phyloP scores from a whole-genome alignment of 495 filamentous ascomycete species.

The Margaritispora aquatica region DNA sequence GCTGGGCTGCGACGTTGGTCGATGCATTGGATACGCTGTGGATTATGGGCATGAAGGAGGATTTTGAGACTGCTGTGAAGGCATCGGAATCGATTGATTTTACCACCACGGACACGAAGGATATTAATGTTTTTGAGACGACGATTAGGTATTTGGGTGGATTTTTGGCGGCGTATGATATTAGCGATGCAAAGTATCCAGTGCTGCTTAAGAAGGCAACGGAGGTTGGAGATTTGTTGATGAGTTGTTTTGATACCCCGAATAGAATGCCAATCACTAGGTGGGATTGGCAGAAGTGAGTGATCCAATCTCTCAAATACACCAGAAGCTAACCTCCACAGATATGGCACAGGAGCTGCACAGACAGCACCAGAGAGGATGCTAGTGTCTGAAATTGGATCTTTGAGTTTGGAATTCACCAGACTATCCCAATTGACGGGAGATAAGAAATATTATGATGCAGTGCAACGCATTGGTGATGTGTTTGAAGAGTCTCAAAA shows the following conservation, averaged over 20 bases:
- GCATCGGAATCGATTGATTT: conserved; percentile 77
- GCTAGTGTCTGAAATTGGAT: conserved; percentile 68
- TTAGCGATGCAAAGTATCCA: conserved; percentile 51
- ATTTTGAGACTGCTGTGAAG: conserved; percentile 77
- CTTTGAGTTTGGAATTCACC: conserved; percentile 82
- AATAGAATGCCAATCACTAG: conserved; percentile 78
- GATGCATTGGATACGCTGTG: conserved; percentile 85
- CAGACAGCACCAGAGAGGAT: conserved; percentile 18
- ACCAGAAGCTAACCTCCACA: conserved; percentile 4
- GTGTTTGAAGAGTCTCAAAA: conserved; percentile 66
- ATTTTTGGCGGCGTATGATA: conserved; percentile 70
- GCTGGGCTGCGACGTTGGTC: conserved; percentile 90
- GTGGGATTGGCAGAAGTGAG: conserved; percentile 43
- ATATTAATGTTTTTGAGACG: conserved; percentile 70
- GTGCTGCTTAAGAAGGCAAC: conserved; percentile 70
- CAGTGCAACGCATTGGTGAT: conserved; percentile 73
- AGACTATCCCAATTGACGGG: conserved; percentile 80
- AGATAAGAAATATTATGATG: conserved; percentile 86
- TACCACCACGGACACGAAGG: conserved; percentile 49
- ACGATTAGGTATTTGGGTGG: conserved; percentile 76
- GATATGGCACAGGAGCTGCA: conserved; percentile 15
- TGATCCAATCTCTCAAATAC: not conserved
- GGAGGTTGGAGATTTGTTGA: conserved; percentile 77
- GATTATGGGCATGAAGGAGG: conserved; percentile 82
- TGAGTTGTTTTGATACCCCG: conserved; percentile 81